A percentile compares a stretch with the other conserved stretches of the same genome.
Conservation (phyloP, 2,329 filamentous ascomycete species). For the Chaetomium strumarium region DNA sequence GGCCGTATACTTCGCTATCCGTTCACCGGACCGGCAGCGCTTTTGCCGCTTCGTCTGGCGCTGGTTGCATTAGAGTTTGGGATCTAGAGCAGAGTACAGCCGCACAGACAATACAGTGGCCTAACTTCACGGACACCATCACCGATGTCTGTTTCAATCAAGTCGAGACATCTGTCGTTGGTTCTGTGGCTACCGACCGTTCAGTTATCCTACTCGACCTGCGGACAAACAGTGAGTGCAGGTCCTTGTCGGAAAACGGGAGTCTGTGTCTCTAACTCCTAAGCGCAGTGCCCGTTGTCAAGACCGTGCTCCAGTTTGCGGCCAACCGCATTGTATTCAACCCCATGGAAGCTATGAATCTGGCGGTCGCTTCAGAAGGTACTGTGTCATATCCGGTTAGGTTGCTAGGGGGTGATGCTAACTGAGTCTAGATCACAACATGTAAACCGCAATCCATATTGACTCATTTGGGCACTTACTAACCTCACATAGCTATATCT, state of each 20-base stretch:
- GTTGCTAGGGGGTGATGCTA: background rate
- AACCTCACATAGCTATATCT: conserved; percentile 53
- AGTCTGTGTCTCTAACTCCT: conserved; percentile 9
- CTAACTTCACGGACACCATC: conserved; percentile 84
- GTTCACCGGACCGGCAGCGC: conserved; percentile 73
- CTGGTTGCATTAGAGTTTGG: conserved; percentile 84
- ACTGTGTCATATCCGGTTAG: background rate
- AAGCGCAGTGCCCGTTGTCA: conserved; percentile 66
- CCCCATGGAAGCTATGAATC: conserved; percentile 65
- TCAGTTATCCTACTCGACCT: conserved; percentile 89
- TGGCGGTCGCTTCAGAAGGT: conserved; percentile 78
- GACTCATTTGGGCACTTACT: background rate
- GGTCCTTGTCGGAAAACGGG: no score
- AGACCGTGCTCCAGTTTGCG: conserved; percentile 74
- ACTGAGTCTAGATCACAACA: conserved; percentile 67
- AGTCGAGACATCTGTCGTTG: conserved; percentile 85
- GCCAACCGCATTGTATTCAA: conserved; percentile 87
- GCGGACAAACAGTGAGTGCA: conserved; percentile 49
- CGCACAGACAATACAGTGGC: conserved; percentile 79
- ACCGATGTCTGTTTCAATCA: conserved; percentile 86
- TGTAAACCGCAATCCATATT: conserved; percentile 30
- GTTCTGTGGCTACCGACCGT: conserved; percentile 77
- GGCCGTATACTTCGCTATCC: conserved; percentile 61
- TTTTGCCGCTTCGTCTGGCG: conserved; percentile 72
- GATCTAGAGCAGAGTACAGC: conserved; percentile 68